phyloP scores from a whole-genome alignment of 306 rosid genomes.

The Castanea sativa region DNA sequence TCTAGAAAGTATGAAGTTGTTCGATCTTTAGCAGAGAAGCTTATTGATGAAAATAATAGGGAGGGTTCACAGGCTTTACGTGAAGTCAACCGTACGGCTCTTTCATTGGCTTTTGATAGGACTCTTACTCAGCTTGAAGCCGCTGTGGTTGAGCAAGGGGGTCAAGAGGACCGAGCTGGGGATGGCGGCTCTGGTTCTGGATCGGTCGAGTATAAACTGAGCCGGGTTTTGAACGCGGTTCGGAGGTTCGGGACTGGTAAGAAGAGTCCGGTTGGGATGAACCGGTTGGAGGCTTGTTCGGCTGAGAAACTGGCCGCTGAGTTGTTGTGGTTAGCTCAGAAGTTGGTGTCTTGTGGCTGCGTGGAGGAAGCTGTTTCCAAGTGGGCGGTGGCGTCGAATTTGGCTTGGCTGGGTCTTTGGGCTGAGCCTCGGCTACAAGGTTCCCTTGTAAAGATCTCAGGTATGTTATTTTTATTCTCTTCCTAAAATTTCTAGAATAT shows the following conservation, averaged over 20 bases:
- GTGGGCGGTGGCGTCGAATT: conserved; percentile 56
- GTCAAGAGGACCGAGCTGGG: background rate
- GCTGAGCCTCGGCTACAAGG: conserved; percentile 71
- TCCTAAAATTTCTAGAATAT: background rate
- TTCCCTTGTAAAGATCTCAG: conserved; percentile 58
- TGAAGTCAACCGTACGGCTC: conserved; percentile 52
- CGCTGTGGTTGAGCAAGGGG: conserved; percentile 18
- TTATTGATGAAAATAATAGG: conserved; percentile 51
- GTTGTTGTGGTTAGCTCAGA: conserved; percentile 68
- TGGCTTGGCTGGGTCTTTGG: conserved; percentile 55
- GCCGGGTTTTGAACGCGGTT: conserved; percentile 28
- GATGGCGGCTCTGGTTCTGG: conserved; percentile 1
- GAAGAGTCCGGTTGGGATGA: background rate
- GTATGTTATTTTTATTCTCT: conserved; percentile 25
- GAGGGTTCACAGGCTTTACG: conserved; percentile 43
- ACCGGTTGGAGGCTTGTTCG: conserved; percentile 26
- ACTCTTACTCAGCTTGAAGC: conserved; percentile 49
- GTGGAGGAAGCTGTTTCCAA: conserved; percentile 37
- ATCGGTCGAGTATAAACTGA: conserved; percentile 15
- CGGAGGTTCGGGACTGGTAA: conserved; percentile 11
- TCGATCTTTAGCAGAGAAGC: conserved; percentile 59
- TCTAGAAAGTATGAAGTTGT: conserved; percentile 76
- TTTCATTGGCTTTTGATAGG: conserved; percentile 53
- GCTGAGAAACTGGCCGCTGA: conserved; percentile 70
- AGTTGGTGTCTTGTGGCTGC: conserved; percentile 56